phyloP scores from a whole-genome alignment of 495 filamentous ascomycete genomes.

The Pyrenopolyporus hunteri region DNA sequence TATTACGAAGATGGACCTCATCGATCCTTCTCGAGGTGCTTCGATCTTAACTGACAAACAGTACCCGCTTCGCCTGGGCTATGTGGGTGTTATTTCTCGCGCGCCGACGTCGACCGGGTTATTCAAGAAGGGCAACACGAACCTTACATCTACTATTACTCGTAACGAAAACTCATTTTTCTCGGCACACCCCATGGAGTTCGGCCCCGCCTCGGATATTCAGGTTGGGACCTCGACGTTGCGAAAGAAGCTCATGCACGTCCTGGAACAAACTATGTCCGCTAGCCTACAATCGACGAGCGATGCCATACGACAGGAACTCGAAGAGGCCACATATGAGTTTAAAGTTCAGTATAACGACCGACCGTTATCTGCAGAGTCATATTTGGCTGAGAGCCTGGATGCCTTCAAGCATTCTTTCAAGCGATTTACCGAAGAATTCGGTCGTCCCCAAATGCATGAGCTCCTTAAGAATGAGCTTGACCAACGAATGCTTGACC shows the following conservation, averaged over 20 bases:
- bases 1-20: slow-evolving; percentile 98
- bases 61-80: slow-evolving; percentile 94
- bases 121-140: slow-evolving; percentile 83
- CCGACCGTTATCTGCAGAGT: slow-evolving; percentile 89
- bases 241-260: slow-evolving; percentile 93
- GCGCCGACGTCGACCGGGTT: slow-evolving; percentile 72
- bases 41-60: slow-evolving; percentile 84
- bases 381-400: slow-evolving; percentile 91
- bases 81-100: slow-evolving; percentile 92
- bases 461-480: slow-evolving; percentile 90
- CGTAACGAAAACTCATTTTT: slow-evolving; percentile 92
- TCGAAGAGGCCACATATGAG: slow-evolving; percentile 97
- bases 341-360: slow-evolving; percentile 99
- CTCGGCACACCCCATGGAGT: slow-evolving; percentile 79
- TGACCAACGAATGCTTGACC: slow-evolving; percentile 92
- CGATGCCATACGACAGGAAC: slow-evolving; percentile 90
- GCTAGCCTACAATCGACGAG: slow-evolving; percentile 83
- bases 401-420: slow-evolving; percentile 98
- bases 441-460: slow-evolving; percentile 87
- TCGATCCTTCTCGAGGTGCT: slow-evolving; percentile 79
- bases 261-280: slow-evolving; percentile 96
- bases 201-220: slow-evolving; percentile 72
- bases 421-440: slow-evolving; percentile 86
- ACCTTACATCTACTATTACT: slow-evolving; percentile 79
- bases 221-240: slow-evolving; percentile 83